These are phyloP conservation scores for Ormosia semicastrata DNA, from an alignment of 306 rosid species.

Conservation along the genomic window DNA sequence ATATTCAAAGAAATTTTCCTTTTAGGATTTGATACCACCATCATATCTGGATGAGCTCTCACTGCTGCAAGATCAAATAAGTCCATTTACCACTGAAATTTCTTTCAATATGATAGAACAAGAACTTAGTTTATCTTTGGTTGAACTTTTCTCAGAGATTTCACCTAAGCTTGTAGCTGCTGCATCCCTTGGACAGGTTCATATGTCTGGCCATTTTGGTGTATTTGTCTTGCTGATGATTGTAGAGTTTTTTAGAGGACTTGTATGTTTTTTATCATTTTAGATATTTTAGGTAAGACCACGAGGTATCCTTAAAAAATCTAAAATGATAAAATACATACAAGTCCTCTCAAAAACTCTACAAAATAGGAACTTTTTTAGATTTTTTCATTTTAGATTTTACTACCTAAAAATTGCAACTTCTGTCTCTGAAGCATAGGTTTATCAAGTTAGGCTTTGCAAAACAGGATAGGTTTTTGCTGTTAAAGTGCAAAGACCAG, in stretches of 20 bases:
- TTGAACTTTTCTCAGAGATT: constrained; percentile 80
- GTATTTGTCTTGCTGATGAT: constrained; percentile 16
- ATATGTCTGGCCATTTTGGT: constrained; percentile 25
- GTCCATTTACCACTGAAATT: constrained; percentile 83
- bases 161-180: constrained; percentile 92
- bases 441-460: constrained; percentile 90
- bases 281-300: too few relatives aligned
- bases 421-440: constrained; percentile 55
- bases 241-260: constrained; percentile 1
- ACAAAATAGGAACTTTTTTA: too few relatives aligned
- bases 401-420: constrained; percentile 13
- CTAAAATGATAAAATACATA: too few relatives aligned
- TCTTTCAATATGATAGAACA: constrained; percentile 79
- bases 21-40: constrained; percentile 97
- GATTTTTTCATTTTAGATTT: constrained; percentile 4
- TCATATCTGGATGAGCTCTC: constrained; percentile 90
- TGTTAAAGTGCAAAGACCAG: constrained; percentile 96
- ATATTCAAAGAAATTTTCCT: not conserved
- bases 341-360: too few relatives aligned
- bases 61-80: constrained; percentile 85
- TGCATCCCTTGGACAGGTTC: constrained; percentile 98
- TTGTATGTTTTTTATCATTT: not conserved
- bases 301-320: too few relatives aligned
- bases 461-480: constrained; percentile 73
- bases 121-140: constrained; percentile 79